Evolutionary conservation across 176 grass and related monocot species (phyloP).

Genomic region (Metroxylon sagu): DNA sequence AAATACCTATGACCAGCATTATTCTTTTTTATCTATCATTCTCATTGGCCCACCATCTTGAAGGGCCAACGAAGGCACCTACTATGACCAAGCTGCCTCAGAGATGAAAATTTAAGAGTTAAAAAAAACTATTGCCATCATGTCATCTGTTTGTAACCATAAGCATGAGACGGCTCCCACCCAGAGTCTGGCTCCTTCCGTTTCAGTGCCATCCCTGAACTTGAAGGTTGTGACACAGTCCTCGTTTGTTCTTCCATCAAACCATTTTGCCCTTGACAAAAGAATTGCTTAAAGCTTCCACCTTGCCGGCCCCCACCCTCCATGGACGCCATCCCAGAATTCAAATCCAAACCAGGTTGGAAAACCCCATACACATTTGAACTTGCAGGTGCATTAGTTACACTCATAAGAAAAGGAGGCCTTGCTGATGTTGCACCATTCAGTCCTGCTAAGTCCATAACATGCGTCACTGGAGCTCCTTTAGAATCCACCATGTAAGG

Average conservation of each 20-base stretch:
- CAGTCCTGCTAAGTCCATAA: constrained; percentile 28
- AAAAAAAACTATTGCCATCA: too few relatives aligned
- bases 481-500: constrained; percentile 41
- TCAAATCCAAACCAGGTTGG: constrained; percentile 47
- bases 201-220: constrained; percentile 27
- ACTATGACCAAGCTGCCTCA: too few relatives aligned
- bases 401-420: constrained; percentile 22
- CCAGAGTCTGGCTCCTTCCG: too few relatives aligned
- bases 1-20: too few relatives aligned
- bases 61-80: too few relatives aligned
- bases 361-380: constrained; percentile 26
- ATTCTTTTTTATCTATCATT: too few relatives aligned
- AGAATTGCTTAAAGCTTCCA: constrained; percentile 25
- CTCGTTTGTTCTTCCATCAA: constrained; percentile 43
- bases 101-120: too few relatives aligned
- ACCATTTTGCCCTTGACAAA: constrained; percentile 31
- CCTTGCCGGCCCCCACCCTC: constrained; percentile 31
- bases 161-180: too few relatives aligned
- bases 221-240: constrained; percentile 27
- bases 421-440: constrained; percentile 24
- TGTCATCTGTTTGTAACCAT: too few relatives aligned
- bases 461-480: constrained; percentile 22
- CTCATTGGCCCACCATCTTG: too few relatives aligned
- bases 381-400: constrained; percentile 11
- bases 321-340: constrained; percentile 14